phyloP scores from a whole-genome alignment of 1,139 yeast genomes.

The Kodamaea plutei region DNA sequence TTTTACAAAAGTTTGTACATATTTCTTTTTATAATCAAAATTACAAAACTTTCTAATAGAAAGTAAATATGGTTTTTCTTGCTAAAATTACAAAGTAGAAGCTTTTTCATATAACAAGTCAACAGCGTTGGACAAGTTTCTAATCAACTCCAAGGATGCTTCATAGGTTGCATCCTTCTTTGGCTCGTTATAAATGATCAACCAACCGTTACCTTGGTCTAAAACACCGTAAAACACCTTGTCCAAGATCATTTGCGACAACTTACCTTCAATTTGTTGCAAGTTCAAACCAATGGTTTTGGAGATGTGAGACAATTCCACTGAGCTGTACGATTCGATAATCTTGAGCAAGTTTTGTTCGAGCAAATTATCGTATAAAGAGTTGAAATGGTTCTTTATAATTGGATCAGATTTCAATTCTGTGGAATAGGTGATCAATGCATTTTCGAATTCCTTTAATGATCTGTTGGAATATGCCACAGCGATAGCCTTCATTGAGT shows the following conservation, averaged over 20 bases:
- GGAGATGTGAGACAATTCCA: constrained; percentile 86
- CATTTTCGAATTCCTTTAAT: constrained; percentile 81
- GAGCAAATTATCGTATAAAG: constrained; percentile 85
- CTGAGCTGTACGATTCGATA: constrained; percentile 93
- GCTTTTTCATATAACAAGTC: constrained; percentile 94
- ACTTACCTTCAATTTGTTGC: constrained; percentile 88
- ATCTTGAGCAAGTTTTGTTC: constrained; percentile 93
- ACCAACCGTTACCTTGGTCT: constrained; percentile 98
- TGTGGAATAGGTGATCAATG: constrained; percentile 62
- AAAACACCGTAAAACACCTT: constrained; percentile 91
- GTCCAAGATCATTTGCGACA: constrained; percentile 94
- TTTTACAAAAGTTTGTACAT: too few species aligned
- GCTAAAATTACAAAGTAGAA: constrained; percentile 43
- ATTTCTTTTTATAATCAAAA: too few species aligned
- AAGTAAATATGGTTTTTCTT: too few species aligned
- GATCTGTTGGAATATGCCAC: constrained; percentile 87
- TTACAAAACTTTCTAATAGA: too few species aligned
- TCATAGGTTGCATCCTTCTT: constrained; percentile 86
- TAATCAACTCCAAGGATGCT: constrained; percentile 80
- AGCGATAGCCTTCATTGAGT: constrained; percentile 93
- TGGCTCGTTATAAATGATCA: constrained; percentile 87
- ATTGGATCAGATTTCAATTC: constrained; percentile 86
- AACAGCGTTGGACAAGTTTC: constrained; percentile 82
- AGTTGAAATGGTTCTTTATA: constrained; percentile 87
- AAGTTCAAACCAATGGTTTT: constrained; percentile 83